Evolutionary conservation across 208 protist genomes (phyloP).

Genomic region (Wallacemonas collosoma): DNA sequence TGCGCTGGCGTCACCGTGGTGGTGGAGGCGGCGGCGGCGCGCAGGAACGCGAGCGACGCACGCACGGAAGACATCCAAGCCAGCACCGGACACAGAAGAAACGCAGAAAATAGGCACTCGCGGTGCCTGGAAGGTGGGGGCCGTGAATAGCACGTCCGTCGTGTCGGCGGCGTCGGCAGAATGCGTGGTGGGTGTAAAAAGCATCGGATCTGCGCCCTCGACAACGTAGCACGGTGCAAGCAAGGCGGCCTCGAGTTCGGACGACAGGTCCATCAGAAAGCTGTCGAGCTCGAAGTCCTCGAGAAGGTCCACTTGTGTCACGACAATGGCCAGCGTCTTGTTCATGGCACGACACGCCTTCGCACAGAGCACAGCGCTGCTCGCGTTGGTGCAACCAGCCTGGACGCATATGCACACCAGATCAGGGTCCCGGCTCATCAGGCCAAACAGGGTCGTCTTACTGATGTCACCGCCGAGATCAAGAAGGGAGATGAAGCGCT

Average conservation of each 20-base stretch:
- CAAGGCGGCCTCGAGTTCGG: slow-evolving; percentile 35
- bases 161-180: no score
- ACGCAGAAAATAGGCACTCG: slow-evolving; percentile 67
- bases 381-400: slow-evolving; percentile 37
- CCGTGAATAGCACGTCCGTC: background rate
- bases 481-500: slow-evolving; percentile 56
- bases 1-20: no score
- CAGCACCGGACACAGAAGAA: slow-evolving; percentile 56
- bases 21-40: background rate
- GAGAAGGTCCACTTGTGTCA: slow-evolving; percentile 95
- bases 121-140: slow-evolving; percentile 37
- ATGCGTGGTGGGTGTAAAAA: slow-evolving; percentile 7
- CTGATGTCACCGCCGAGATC: slow-evolving; percentile 81
- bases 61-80: slow-evolving; percentile 55
- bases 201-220: slow-evolving; percentile 26
- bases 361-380: slow-evolving; percentile 76
- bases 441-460: slow-evolving; percentile 87
- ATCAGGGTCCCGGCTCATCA: slow-evolving; percentile 93
- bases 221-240: slow-evolving; percentile 50
- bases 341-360: slow-evolving; percentile 92
- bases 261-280: slow-evolving; percentile 84
- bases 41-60: slow-evolving; percentile 45
- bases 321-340: slow-evolving; percentile 90
- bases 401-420: slow-evolving; percentile 85
- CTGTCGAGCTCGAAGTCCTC: slow-evolving; percentile 92